Evolutionary conservation across 1,284 basidiomycete species (phyloP), one percentile per base, ranked within the genome.

Genomic region (Ustilago vetiveriae): DNA sequence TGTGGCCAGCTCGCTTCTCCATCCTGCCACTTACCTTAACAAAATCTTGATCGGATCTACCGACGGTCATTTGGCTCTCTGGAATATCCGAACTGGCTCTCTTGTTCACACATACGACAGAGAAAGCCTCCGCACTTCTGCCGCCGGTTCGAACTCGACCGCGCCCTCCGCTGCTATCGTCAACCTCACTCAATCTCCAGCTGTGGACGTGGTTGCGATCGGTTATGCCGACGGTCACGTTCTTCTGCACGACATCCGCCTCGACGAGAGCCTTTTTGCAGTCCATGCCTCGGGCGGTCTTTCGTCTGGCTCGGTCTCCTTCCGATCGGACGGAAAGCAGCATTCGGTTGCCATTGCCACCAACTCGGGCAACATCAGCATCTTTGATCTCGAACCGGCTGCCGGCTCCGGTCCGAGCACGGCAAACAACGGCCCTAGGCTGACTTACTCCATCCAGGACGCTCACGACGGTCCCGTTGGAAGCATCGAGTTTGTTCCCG

Each of bases 21-120:
- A 99, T 82, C 96, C 96, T 1, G 90, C 93, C 1, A 98, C 96
- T 4, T 98, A 98, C 83, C 83, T 99, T 50, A 98, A 99, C 85
- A 98, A 98, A 84, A 86, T 98, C 1, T 85, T 98, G 1, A 87
- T 98, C 9, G 89, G 90, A 1, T 92, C 91, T 69, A 87, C 85
- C 55, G 86, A 94, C 80, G 96, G 96, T 10, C 85, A 85, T 48
- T 83, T 98, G 74, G 91, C 95, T 68, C 83, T 99, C n/a, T 98
- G 93, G 92, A 99, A 98, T 82, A 89, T 94, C 62, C 89, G 86
- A 23, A 78, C 52, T 65, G 85, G 84, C 32, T 81, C 84, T 6
- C 79, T 85, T 60, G 77, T 85, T 81, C 78, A 87, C 82, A 75
- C 83, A 55, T 83, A 84, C 84, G 65, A 64, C 4, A 24, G 76